Base-by-base conservation (phyloP, 768 basidiomycete species). In the Agrocybe praecox region DNA sequence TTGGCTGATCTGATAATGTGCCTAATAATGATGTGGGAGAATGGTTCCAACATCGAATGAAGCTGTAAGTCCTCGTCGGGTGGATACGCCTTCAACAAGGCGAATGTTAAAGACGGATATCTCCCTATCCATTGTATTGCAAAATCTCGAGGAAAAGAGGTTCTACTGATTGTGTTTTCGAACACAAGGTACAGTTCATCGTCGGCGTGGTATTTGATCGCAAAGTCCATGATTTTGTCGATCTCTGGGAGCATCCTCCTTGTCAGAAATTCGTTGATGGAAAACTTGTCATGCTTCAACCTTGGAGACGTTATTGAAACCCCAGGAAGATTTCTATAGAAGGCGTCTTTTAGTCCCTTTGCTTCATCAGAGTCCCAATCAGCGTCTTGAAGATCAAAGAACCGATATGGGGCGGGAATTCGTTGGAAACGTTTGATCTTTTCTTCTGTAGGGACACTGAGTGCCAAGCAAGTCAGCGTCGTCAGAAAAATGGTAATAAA, bases 1-100 rank as follows among this genome's bases (percentile, higher is more conserved):
- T 87, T 85, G 2, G 85, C 84, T 2, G 79, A 82, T 3, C 82
- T 76, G 32, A 88, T 70, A 48, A 88, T 72, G 44, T 74, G 78
- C 24, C 72, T 75, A 9, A 84, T 55, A 23, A 88, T 72, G 4
- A 61, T 53, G n/a, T 62, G 64, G 1, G 63, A 61, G 14, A 76
- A 64, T 23, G 68, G 59, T 23, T 63, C 58, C 21, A 76, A 59
- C n/a, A 74, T 70, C 1, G 67, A 64, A 0, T 69, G 66, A 1
- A 82, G 64, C 32, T 53, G 24, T 8, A 56, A 29, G 18, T 66
- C 67, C 2, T 80, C 80, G 3, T 68, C 69, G 0, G 83, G 81
- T 6, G 80, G 76, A 57, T 77, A 80, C 3, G 60, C 62, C 59
- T 82, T 81, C 18, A 88, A 69, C 4, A 86, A 61, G 5, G 74